Percentiles rank a stretch among this genome's conserved stretches.
Evolutionary conservation across 441 rosid genomes (phyloP).

Genomic region (Viola pubescens): DNA sequence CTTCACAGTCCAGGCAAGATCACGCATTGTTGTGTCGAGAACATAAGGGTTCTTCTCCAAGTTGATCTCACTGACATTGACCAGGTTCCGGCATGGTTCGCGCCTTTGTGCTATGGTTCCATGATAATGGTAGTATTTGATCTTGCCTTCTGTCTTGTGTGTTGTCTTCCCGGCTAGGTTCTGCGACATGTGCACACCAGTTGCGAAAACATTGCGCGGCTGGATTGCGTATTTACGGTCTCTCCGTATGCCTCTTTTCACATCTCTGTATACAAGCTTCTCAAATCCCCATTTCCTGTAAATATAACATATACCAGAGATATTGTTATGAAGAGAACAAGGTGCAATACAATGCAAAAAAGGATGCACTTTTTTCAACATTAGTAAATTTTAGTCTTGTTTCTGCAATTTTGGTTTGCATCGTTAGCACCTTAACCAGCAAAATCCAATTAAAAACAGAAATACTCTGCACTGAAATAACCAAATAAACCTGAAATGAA

Average conservation of each 20-base stretch:
- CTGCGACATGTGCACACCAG: conserved; percentile 91
- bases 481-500: too few relatives aligned
- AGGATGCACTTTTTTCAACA: neutral
- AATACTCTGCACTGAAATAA: too few relatives aligned
- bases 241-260: conserved; percentile 56
- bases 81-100: conserved; percentile 57
- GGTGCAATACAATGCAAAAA: neutral
- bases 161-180: conserved; percentile 56
- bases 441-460: too few relatives aligned
- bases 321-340: neutral
- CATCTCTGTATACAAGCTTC: conserved; percentile 72
- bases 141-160: conserved; percentile 44
- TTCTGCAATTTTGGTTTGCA: too few relatives aligned
- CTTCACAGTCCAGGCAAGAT: conserved; percentile 44
- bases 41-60: conserved; percentile 56
- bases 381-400: too few relatives aligned
- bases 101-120: conserved; percentile 64
- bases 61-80: conserved; percentile 34
- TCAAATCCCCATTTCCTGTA: conserved; percentile 85
- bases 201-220: conserved; percentile 60
- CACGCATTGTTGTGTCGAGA: conserved; percentile 64
- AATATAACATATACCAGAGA: neutral
- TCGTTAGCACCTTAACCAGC: too few relatives aligned
- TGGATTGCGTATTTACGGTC: conserved; percentile 82
- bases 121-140: conserved; percentile 78